Evolutionary conservation across 441 rosid species (phyloP).

Genomic region (Gossypium davidsonii): DNA sequence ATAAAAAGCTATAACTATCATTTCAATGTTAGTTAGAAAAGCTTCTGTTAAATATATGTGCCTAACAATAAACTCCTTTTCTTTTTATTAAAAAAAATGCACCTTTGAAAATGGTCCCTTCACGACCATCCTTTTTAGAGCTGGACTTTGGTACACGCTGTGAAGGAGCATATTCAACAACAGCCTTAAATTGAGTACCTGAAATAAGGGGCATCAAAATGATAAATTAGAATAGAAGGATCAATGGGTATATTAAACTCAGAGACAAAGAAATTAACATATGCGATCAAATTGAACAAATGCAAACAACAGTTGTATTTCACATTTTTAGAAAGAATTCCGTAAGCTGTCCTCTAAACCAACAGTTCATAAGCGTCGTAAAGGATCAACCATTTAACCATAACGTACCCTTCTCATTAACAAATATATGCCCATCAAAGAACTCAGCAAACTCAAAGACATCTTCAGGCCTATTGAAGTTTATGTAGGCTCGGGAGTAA

Average conservation of each 20-base stretch:
- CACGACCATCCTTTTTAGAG: conserved; percentile 54
- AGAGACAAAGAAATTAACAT: not conserved
- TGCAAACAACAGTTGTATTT: not conserved
- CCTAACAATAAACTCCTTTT: not conserved
- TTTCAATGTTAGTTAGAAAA: not conserved
- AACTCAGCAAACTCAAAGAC: conserved; percentile 66
- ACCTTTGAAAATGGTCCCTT: conserved; percentile 66
- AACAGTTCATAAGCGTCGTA: not conserved
- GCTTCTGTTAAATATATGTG: not conserved
- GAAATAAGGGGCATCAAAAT: not conserved
- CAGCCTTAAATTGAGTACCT: conserved; percentile 71
- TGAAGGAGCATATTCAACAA: conserved; percentile 78
- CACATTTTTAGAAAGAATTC: not conserved
- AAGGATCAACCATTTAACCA: not conserved
- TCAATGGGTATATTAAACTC: not conserved
- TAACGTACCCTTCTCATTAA: conserved; percentile 65
- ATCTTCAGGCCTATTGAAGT: conserved; percentile 64
- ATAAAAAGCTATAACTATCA: not conserved
- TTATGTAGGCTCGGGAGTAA: conserved; percentile 63
- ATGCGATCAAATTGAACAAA: not conserved
- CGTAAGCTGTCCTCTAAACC: not conserved
- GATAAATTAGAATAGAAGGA: not conserved
- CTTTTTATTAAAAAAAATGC: not conserved
- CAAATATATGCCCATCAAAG: conserved; percentile 70
- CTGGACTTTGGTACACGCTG: conserved; percentile 50